These are phyloP conservation scores for Calonectria hongkongensis DNA, from an alignment of 2,329 filamentous ascomycete species.

Conservation along the genomic window DNA sequence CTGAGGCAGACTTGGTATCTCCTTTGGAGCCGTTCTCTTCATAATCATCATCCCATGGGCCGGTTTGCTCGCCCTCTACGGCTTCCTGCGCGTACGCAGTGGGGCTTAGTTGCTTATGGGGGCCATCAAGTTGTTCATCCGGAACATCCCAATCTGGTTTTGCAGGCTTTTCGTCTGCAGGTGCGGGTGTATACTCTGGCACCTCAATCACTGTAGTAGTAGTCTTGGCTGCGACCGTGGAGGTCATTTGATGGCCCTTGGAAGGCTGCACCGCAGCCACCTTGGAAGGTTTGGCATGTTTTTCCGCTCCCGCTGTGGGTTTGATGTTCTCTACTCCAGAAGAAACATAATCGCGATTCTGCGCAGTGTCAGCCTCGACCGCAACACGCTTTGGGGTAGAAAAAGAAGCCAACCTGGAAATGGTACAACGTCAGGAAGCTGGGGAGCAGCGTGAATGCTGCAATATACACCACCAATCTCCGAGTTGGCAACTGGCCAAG, in stretches of 20 bases:
- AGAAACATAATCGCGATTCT: background rate
- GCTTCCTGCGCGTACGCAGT: too few species aligned
- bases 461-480: background rate
- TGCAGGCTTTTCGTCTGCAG: background rate
- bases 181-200: background rate
- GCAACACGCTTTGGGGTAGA: too few species aligned
- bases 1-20: background rate
- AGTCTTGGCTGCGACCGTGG: too few species aligned
- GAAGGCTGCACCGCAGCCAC: background rate
- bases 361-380: background rate
- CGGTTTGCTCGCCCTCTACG: too few species aligned
- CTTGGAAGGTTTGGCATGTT: background rate
- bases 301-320: background rate
- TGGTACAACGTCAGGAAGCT: slow-evolving; percentile 1
- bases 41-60: background rate
- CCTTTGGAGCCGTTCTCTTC: background rate
- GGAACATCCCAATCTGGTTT: background rate
- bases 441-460: background rate
- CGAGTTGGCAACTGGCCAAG: background rate
- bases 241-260: background rate
- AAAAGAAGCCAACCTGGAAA: background rate
- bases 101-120: background rate
- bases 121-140: background rate
- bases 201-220: background rate
- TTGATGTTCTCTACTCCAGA: background rate